Base-by-base conservation (phyloP, 2,329 filamentous ascomycete genomes). In the Bipolaris sorokiniana region DNA sequence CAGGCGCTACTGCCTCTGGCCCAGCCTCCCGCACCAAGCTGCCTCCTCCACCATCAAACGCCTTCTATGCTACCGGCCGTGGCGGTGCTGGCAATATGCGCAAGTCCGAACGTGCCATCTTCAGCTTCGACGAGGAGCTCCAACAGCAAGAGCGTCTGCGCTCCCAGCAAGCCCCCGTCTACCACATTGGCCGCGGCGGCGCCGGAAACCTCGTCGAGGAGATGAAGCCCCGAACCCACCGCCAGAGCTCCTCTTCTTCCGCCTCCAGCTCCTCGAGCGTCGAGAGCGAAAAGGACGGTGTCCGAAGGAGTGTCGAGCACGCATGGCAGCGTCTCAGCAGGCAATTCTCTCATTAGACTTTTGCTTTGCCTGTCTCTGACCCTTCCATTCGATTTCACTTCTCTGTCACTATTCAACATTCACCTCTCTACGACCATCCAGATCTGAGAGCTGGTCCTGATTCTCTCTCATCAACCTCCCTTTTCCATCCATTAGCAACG, bases 41-140 rank as follows among this genome's bases (percentile, higher is more conserved):
- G 55, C 76, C 80, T 62, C 76, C 66, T 72, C 81, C 68, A 64
- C 80, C 71, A 68, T 70, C 63, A 61, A 77, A 79, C 41, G 75
- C 79, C 57, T 81, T 83, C 77, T 88, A 88, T 81, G 84, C 86
- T 78, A 83, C 83, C 10, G 88, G 88, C 66, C 86, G 88, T 56
- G 88, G 88, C 65, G 87, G 88, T 56, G 87, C 86, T 2, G 88
- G 88, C 69, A 90, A 90, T 78, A 82, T 86, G 61, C 80, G 81
- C 51, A 73, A 77, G 59, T 44, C 45, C 10, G 83, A 88, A 65
- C 80, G 84, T 38, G 81, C 83, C 68, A 87, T 88, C 72, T 88
- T 88, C 80, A 84, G 82, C 74, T 90, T 90, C 76, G 86, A 89
- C 73, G 86, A 88, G 77, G 86, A 88, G 68, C 80, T 88, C 49